A percentile compares a stretch with the other conserved stretches of the same genome.
phyloP scores from a whole-genome alignment of 345 rosid genomes.

The Trapa incisa region DNA sequence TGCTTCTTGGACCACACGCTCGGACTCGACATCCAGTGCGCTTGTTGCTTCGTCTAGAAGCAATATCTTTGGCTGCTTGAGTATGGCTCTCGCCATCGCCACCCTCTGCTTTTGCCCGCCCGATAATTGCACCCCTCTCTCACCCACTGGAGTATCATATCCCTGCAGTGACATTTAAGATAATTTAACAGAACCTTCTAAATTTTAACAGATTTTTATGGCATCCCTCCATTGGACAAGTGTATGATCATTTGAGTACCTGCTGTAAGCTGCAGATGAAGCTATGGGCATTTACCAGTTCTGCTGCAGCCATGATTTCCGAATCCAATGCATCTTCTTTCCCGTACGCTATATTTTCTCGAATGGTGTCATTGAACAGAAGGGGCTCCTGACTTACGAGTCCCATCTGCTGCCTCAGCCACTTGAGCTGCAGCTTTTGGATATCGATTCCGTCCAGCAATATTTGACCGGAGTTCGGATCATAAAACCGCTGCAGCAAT shows the following conservation, averaged over 20 bases:
- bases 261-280: slow-evolving; percentile 47
- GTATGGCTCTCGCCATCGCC: slow-evolving; percentile 66
- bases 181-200: too few relatives aligned
- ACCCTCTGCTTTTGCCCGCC: slow-evolving; percentile 77
- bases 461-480: slow-evolving; percentile 49
- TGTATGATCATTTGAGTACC: slow-evolving; percentile 14
- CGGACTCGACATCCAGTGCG: slow-evolving; percentile 63
- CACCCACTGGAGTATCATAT: slow-evolving; percentile 56
- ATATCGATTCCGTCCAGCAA: slow-evolving; percentile 53
- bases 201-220: too few relatives aligned
- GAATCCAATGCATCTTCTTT: slow-evolving; percentile 41
- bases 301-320: slow-evolving; percentile 52
- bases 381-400: slow-evolving; percentile 65
- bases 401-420: slow-evolving; percentile 72
- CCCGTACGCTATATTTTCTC: slow-evolving; percentile 66
- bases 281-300: slow-evolving; percentile 54
- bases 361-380: slow-evolving; percentile 45
- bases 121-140: slow-evolving; percentile 56
- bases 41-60: slow-evolving; percentile 70
- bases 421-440: slow-evolving; percentile 37
- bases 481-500: slow-evolving; percentile 55
- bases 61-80: slow-evolving; percentile 50
- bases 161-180: slow-evolving; percentile 25
- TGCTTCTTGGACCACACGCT: slow-evolving; percentile 61
- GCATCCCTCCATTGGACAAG: background rate